These are phyloP conservation scores for Bipolaris zeicola DNA, from an alignment of 2,329 filamentous ascomycete species.

Conservation along the genomic window DNA sequence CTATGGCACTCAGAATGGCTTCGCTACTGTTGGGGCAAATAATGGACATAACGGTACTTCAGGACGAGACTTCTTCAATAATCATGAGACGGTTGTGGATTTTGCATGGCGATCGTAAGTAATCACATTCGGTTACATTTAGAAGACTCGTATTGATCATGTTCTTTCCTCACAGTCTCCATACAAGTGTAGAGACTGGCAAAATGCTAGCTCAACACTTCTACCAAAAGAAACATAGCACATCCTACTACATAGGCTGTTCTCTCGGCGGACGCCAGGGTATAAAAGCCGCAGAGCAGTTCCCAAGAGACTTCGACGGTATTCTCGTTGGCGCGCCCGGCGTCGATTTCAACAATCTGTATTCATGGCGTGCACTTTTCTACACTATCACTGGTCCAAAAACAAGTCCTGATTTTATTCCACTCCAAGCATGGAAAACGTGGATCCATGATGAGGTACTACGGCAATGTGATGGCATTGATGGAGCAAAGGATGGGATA, in stretches of 20 bases:
- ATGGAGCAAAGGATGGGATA: constrained; percentile 56
- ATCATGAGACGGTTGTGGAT: constrained; percentile 55
- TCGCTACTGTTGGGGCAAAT: constrained; percentile 49
- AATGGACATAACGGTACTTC: constrained; percentile 52
- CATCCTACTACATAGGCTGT: constrained; percentile 47
- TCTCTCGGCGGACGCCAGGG: constrained; percentile 45
- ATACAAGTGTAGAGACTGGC: constrained; percentile 48
- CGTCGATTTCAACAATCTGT: constrained; percentile 38
- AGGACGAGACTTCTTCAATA: constrained; percentile 52
- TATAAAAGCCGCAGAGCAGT: constrained; percentile 34
- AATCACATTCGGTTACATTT: background rate
- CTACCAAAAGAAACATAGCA: constrained; percentile 46
- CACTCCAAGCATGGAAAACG: constrained; percentile 27
- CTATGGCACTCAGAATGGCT: constrained; percentile 45
- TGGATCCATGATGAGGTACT: constrained; percentile 54
- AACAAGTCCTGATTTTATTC: constrained; percentile 32
- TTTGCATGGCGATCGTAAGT: constrained; percentile 53
- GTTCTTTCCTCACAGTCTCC: constrained; percentile 29
- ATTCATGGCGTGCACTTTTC: constrained; percentile 38
- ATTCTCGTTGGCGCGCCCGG: constrained; percentile 42
- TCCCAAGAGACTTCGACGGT: constrained; percentile 44
- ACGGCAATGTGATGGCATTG: constrained; percentile 56
- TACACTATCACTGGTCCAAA: constrained; percentile 34
- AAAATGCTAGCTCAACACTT: constrained; percentile 48
- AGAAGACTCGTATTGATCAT: background rate